Conservation (phyloP, 805 yeast species). For the Kazachstania kunashirensis region DNA sequence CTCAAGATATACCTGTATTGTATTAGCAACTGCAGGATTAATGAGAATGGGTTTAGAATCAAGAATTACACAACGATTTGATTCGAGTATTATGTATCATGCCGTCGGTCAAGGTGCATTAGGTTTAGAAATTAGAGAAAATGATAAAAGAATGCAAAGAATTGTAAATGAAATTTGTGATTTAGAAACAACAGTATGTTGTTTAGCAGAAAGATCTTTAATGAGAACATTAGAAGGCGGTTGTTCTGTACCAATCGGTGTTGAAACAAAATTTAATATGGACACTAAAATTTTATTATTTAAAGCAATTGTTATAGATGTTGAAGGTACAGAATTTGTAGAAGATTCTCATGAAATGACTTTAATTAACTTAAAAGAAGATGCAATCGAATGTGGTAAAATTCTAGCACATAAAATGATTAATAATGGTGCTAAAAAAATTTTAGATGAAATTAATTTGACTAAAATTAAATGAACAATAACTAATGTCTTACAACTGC, state of each 20-base stretch:
- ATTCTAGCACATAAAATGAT: slow-evolving; percentile 58
- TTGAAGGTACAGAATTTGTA: slow-evolving; percentile 68
- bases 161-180: slow-evolving; percentile 61
- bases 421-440: slow-evolving; percentile 70
- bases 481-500: no score
- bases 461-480: slow-evolving; percentile 40
- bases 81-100: slow-evolving; percentile 75
- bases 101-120: slow-evolving; percentile 99
- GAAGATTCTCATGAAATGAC: slow-evolving; percentile 38
- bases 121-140: slow-evolving; percentile 78
- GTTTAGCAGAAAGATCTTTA: slow-evolving; percentile 80
- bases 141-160: slow-evolving; percentile 48
- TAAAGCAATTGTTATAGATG: slow-evolving; percentile 69
- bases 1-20: slow-evolving; percentile 57
- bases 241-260: slow-evolving; percentile 96
- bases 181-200: slow-evolving; percentile 55
- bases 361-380: slow-evolving; percentile 35
- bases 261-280: slow-evolving; percentile 46
- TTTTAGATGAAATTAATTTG: slow-evolving; percentile 70
- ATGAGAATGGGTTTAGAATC: slow-evolving; percentile 59
- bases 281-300: slow-evolving; percentile 40
- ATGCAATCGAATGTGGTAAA: slow-evolving; percentile 63
- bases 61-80: slow-evolving; percentile 65
- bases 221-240: slow-evolving; percentile 93
- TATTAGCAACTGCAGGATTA: slow-evolving; percentile 90